Base-by-base conservation (phyloP, 208 protist species). In the Crithidia thermophila region DNA sequence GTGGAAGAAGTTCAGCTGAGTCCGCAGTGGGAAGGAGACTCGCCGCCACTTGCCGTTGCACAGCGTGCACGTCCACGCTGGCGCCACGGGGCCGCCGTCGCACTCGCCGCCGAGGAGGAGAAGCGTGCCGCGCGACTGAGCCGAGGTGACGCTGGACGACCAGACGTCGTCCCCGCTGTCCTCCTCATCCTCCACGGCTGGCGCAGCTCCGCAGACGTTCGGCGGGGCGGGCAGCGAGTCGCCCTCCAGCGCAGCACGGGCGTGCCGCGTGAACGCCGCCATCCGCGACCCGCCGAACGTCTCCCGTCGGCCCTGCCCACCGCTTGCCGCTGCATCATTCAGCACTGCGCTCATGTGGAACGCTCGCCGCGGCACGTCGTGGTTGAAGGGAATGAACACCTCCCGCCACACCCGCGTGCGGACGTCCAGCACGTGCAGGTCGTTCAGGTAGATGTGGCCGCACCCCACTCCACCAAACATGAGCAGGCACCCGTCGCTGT, bases 321-420 rank as follows among this genome's bases (percentile, higher is more conserved):
- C 28, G 34, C 16, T 14, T 53, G 46, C 43, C 55, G 40, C 27
- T 57, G 20, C 13, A 43, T 40, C 33, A 16, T 45, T 42, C 28
- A 85, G 23, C 25, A 91, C 51, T 2, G 77, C 57, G 20, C 73
- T 75, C 60, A 65, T 69, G 67, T 86, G 79, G 52, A 93, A 91
- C 0, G 86, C 83, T 8, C 86, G 86, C 14, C 72, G 72, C 16
- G 88, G 83, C 21, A 90, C 60, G 3, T 57, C 57, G 16, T 76
- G 60, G 37, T 57, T 21, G 30, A 72, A 78, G 10, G 85, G 85
- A n/a, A 89, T 64, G 50, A 88, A 88, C 21, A 95, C 73, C 56
- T 95, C 84, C 18, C 90, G 67, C 90, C 90, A 95, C 14, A 95
- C 86, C 40, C 46, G 62, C 14, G 84, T 93, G 23, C 40, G 25